These are phyloP conservation scores for Nowakowskiella sp. DNA, from an alignment of 192 early-diverging fungal genomes.

Conservation along the genomic window DNA sequence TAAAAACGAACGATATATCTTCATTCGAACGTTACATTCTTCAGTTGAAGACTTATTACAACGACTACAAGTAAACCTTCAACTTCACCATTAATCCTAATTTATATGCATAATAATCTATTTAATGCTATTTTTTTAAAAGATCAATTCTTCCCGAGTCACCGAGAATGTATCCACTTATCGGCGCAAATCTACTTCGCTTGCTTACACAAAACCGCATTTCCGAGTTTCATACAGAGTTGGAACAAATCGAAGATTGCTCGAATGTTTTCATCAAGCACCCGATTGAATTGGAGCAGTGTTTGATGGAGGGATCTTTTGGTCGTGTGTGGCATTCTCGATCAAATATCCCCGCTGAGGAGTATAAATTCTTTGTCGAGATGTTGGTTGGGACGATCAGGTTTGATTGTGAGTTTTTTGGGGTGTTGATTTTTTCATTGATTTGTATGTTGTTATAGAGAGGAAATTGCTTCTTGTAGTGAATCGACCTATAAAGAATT, in stretches of 20 bases:
- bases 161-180: slow-evolving; percentile 74
- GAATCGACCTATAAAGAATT: slow-evolving; percentile 88
- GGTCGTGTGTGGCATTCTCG: slow-evolving; percentile 93
- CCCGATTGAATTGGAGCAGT: slow-evolving; percentile 90
- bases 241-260: slow-evolving; percentile 75
- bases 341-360: slow-evolving; percentile 77
- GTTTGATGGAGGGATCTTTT: slow-evolving; percentile 95
- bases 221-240: slow-evolving; percentile 97
- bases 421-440: slow-evolving; percentile 11
- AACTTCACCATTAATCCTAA: too few species aligned
- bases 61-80: slow-evolving; percentile 56
- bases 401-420: slow-evolving; percentile 31
- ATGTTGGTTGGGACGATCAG: slow-evolving; percentile 89
- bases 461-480: slow-evolving; percentile 91
- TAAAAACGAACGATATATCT: slow-evolving; percentile 78
- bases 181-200: slow-evolving; percentile 88
- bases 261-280: slow-evolving; percentile 79
- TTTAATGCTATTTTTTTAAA: slow-evolving; percentile 5
- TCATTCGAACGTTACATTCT: slow-evolving; percentile 94
- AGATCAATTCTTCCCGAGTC: slow-evolving; percentile 59
- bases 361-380: slow-evolving; percentile 91
- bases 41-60: slow-evolving; percentile 85
- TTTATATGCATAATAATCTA: slow-evolving; percentile 1
- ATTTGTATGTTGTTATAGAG: slow-evolving; percentile 42
- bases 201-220: slow-evolving; percentile 89